Evolutionary conservation across 306 rosid species (phyloP).

Genomic region (Sicyos baderoa): DNA sequence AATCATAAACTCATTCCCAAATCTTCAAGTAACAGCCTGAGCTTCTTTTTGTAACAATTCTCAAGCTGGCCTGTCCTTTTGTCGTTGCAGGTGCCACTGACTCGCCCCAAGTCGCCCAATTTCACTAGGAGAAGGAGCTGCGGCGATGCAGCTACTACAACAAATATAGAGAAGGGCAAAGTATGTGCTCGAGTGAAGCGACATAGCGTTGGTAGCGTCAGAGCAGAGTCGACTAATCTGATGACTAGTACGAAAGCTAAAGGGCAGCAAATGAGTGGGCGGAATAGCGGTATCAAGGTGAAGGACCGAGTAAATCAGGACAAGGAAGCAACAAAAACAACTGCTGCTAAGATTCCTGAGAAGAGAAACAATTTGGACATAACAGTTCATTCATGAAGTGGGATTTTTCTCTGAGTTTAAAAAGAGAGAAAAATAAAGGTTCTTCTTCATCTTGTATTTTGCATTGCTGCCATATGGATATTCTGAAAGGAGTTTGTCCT

Average conservation of each 20-base stretch:
- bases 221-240: slow-evolving; percentile 22
- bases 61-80: neutral
- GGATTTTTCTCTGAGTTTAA: neutral
- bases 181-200: slow-evolving; percentile 39
- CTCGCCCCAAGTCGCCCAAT: slow-evolving; percentile 87
- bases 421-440: neutral
- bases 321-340: slow-evolving; percentile 34
- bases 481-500: slow-evolving; percentile 3
- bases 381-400: slow-evolving; percentile 50
- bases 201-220: slow-evolving; percentile 42
- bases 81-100: slow-evolving; percentile 66
- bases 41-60: neutral
- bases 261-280: slow-evolving; percentile 29
- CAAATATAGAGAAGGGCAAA: slow-evolving; percentile 27
- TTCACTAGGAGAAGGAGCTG: slow-evolving; percentile 74
- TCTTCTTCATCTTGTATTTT: neutral
- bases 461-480: slow-evolving; percentile 7
- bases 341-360: slow-evolving; percentile 37
- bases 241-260: slow-evolving; percentile 29
- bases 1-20: too few species aligned
- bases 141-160: slow-evolving; percentile 41
- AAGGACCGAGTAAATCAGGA: slow-evolving; percentile 38
- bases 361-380: slow-evolving; percentile 51
- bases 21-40: too few species aligned
- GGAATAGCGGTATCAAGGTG: slow-evolving; percentile 31